These are phyloP conservation scores for Lentinula sp. DNA, from an alignment of 768 basidiomycete genomes.

Conservation along the genomic window DNA sequence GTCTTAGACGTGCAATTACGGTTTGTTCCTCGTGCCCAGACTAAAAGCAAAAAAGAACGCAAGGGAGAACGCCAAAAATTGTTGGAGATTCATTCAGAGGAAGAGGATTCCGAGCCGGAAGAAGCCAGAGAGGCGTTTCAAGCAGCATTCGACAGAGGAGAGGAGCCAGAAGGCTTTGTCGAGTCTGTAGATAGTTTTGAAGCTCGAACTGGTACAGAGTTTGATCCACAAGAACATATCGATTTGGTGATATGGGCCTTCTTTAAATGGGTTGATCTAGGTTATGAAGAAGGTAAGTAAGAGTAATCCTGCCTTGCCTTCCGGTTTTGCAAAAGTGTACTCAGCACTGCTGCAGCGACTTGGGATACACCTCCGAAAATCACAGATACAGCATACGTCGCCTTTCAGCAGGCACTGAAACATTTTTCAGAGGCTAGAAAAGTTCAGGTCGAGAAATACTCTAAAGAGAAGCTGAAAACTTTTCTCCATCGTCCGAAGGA, in stretches of 20 bases:
- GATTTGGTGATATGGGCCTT: conserved; percentile 73
- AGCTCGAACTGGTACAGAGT: conserved; percentile 26
- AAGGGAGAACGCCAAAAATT: conserved; percentile 15
- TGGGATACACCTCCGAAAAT: conserved; percentile 85
- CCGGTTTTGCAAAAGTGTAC: background rate
- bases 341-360: conserved; percentile 50
- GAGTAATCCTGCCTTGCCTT: background rate
- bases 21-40: conserved; percentile 26
- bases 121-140: conserved; percentile 24
- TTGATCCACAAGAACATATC: conserved; percentile 42
- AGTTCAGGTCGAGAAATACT: conserved; percentile 52
- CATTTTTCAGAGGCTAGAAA: conserved; percentile 57
- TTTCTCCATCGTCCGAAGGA: conserved; percentile 53
- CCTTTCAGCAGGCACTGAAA: conserved; percentile 63
- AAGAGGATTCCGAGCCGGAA: conserved; percentile 24
- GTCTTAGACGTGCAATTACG: conserved; percentile 76
- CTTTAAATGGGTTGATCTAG: conserved; percentile 89
- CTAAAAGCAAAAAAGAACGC: conserved; percentile 17
- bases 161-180: conserved; percentile 51
- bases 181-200: conserved; percentile 66
- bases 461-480: conserved; percentile 29
- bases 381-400: conserved; percentile 49
- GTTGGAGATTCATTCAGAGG: conserved; percentile 16
- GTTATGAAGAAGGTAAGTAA: conserved; percentile 79
- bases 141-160: conserved; percentile 50